Base-by-base conservation (phyloP, 805 yeast species). In the Ogataea pilisensis region DNA sequence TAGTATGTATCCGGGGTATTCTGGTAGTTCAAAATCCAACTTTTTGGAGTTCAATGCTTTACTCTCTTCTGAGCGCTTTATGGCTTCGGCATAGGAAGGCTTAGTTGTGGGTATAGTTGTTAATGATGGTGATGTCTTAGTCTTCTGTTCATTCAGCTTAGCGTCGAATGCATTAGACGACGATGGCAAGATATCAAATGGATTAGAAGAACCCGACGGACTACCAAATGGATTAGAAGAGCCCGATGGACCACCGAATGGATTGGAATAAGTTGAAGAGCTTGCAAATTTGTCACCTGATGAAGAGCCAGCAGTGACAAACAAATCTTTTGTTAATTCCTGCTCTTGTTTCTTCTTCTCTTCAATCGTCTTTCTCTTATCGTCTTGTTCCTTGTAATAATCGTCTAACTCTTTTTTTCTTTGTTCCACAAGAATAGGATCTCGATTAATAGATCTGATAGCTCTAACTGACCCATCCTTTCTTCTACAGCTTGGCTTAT, bases 401-500 rank as follows among this genome's bases (percentile, higher is more conserved):
- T 69, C 61, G 11, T 67, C 61, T 37, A 66, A 55, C 54, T 73
- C 53, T 48, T 56, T 46, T 56, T 68, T 51, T 34, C 74, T 50
- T 44, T 64, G 55, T 4, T 64, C 64, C 34, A 80, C 66, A 39
- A 67, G 62, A 9, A 55, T 63, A 0, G 78, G 77, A 53, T 82
- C 87, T 50, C 80, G 78, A 43, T 71, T 64, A 1, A 90, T 69
- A 2, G 91, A 95, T 57, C 97, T 71, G 38, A 93, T 68, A 22
- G 87, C 89, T 49, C 84, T 76, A 2, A 89, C 68, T 1, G 85
- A 69, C 5, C 95, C 95, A 3, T 73, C 69, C 50, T 76, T 75
- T 46, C 86, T 71, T 34, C 83, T 73, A 60, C 99, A 93, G 0
- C 63, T 50, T 18, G 76, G 66, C 33, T 76, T 73, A 14, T 66